Evolutionary conservation across 202 grass and related monocot genomes (phyloP), one percentile per base, ranked within the genome.

Genomic region (Dendrocalamus latiflorus): DNA sequence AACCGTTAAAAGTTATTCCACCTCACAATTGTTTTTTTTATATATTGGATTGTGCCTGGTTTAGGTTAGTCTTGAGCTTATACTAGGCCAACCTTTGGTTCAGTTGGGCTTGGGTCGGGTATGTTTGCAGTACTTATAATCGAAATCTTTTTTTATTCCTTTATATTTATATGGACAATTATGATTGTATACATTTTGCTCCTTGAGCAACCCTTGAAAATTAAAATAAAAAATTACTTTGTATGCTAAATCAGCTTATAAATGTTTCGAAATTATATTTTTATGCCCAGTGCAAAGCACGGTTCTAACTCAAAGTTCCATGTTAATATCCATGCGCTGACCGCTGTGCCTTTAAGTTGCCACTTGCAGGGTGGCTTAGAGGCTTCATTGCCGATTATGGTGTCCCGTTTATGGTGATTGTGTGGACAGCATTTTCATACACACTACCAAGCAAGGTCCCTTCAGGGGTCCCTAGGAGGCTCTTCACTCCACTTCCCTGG

Each of bases 401-500:
- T 20, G 95, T 98, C 47, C 95, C 95, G 3, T 51, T 98, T 57
- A 98, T 95, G 95, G 95, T 98, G 24, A 34, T 98, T 70, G 49
- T 95, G 62, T 98, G 95, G 93, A 90, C 93, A 68, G 93, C 76
- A 56, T 76, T 98, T 33, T 95, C 95, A 22, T 95, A 93, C 51
- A 39, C 91, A 51, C 54, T 92, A 20, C 95, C 95, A 56, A 83
- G 84, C 51, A 77, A 83, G 16, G 65, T 98, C 21, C 91, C 91
- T 61, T 84, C 89, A 58, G 89, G 91, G 75, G 87, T 98, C 37
- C 95, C 95, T 63, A 93, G 92, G 82, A 87, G 95, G 64, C 85
- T 98, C n/a, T 85, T 83, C 49, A 93, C 87, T 57, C 95, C 92
- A 66, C 92, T 98, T 83, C 95, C 95, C 37, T 95, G 95, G 95